These are phyloP conservation scores for Saccharomycopsis capsularis DNA, from an alignment of 805 yeast species.

Conservation along the genomic window DNA sequence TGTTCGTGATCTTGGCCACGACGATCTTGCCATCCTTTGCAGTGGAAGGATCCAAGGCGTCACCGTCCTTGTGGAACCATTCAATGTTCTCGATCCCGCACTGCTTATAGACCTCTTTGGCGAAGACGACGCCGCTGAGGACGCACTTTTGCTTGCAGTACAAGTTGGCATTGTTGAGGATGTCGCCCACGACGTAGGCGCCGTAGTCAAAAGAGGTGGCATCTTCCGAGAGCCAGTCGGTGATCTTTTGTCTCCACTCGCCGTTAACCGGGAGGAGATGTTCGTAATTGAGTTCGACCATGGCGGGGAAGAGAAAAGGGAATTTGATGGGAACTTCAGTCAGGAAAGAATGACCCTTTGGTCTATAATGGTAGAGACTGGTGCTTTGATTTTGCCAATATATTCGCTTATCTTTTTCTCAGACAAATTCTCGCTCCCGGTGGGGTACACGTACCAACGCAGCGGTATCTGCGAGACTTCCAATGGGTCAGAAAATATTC, in stretches of 20 bases:
- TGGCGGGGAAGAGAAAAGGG: too few species aligned
- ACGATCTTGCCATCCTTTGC: slow-evolving; percentile 45
- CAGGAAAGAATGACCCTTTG: too few species aligned
- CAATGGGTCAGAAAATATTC: background rate
- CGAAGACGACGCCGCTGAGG: slow-evolving; percentile 83
- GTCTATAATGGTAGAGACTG: too few species aligned
- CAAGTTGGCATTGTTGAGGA: slow-evolving; percentile 61
- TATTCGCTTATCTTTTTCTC: too few species aligned
- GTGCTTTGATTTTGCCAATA: too few species aligned
- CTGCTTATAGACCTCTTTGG: slow-evolving; percentile 73
- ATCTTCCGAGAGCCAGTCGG: slow-evolving; percentile 75
- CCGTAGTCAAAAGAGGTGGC: slow-evolving; percentile 94
- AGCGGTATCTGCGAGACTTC: background rate
- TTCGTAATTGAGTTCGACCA: slow-evolving; percentile 19
- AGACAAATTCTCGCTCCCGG: too few species aligned
- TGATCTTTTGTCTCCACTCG: slow-evolving; percentile 72
- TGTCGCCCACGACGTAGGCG: slow-evolving; percentile 88
- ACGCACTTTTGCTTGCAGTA: slow-evolving; percentile 78
- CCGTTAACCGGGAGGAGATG: slow-evolving; percentile 71
- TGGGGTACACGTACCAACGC: too few species aligned
- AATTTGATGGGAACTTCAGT: too few species aligned
- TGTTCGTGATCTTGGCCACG: slow-evolving; percentile 64
- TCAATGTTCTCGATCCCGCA: slow-evolving; percentile 55
- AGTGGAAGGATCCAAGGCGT: slow-evolving; percentile 38
- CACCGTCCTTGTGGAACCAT: slow-evolving; percentile 75